A percentile compares a stretch with the other conserved stretches of the same genome.
Conservation (phyloP, 1,284 basidiomycete genomes). For the Ceratobasidium sp. region DNA sequence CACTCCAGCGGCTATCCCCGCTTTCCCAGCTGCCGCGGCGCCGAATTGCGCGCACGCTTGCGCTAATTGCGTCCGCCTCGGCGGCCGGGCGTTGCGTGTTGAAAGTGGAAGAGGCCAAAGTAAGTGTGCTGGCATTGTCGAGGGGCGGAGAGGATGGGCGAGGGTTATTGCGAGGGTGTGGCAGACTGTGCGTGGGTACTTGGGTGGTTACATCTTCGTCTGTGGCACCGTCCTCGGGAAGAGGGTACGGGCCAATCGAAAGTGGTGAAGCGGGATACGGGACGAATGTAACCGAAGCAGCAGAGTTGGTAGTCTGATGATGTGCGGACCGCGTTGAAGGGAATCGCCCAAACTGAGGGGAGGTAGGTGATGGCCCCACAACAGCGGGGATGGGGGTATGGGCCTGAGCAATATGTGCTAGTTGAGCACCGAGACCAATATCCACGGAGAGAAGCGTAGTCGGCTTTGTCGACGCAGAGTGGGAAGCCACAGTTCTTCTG, state of each 20-base stretch:
- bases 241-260: constrained; percentile 20
- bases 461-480: constrained; percentile 90
- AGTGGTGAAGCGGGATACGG: constrained; percentile 35
- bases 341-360: constrained; percentile 43
- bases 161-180: constrained; percentile 95
- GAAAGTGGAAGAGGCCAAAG: constrained; percentile 91
- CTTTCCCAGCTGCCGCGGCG: constrained; percentile 86
- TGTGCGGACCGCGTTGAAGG: constrained; percentile 58
- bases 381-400: constrained; percentile 49
- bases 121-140: constrained; percentile 91
- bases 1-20: constrained; percentile 82
- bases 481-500: constrained; percentile 70
- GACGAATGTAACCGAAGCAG: constrained; percentile 67
- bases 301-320: constrained; percentile 66
- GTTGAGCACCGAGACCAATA: constrained; percentile 60
- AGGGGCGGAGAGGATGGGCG: constrained; percentile 86
- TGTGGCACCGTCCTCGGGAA: constrained; percentile 33
- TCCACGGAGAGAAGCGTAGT: constrained; percentile 92
- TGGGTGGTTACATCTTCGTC: constrained; percentile 55
- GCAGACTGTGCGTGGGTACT: constrained; percentile 85
- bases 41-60: constrained; percentile 77
- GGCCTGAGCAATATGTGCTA: constrained; percentile 91
- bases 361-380: constrained; percentile 36
- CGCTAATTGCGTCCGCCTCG: constrained; percentile 68
- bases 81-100: constrained; percentile 63